phyloP scores from a whole-genome alignment of 2,329 filamentous ascomycete genomes.

The Ceratocystis cubensis region DNA sequence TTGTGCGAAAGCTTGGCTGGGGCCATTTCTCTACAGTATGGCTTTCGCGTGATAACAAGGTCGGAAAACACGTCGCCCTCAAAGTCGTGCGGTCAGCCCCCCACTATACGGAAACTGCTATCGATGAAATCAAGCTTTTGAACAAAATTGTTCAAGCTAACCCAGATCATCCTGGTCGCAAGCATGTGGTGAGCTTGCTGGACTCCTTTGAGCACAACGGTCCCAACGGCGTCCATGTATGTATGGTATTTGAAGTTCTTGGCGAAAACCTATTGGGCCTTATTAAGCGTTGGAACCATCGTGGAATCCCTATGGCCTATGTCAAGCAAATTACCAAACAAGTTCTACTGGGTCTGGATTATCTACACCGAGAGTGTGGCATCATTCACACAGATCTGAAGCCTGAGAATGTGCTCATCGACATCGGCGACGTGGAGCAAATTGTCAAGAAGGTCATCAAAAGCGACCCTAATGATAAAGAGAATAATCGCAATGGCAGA shows the following conservation, averaged over 20 bases:
- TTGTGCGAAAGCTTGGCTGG: conserved; percentile 94
- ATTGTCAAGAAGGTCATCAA: conserved; percentile 96
- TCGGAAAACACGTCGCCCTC: conserved; percentile 86
- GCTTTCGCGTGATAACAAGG: conserved; percentile 69
- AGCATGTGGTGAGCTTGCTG: conserved; percentile 88
- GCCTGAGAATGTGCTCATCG: conserved; percentile 95
- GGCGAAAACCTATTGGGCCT: conserved; percentile 88
- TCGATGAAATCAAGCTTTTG: conserved; percentile 97
- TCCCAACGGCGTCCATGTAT: conserved; percentile 90
- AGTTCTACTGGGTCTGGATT: conserved; percentile 87
- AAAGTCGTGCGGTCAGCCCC: conserved; percentile 96
- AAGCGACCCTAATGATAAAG: conserved; percentile 60
- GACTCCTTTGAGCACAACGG: conserved; percentile 98
- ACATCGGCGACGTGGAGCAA: conserved; percentile 97
- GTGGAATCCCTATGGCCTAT: conserved; percentile 88
- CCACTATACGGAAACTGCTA: conserved; percentile 96
- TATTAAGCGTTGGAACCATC: conserved; percentile 97
- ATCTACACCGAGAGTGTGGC: conserved; percentile 92
- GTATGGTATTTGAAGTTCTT: conserved; percentile 98
- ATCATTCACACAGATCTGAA: conserved; percentile 98
- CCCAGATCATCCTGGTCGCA: conserved; percentile 82
- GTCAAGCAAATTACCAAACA: conserved; percentile 99
- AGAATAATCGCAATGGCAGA: conserved; percentile 83
- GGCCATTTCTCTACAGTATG: conserved; percentile 98
- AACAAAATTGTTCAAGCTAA: conserved; percentile 95